Evolutionary conservation across 805 yeast species (phyloP), one percentile per base, ranked within the genome.

Genomic region (Wickerhamomyces mucosus): DNA sequence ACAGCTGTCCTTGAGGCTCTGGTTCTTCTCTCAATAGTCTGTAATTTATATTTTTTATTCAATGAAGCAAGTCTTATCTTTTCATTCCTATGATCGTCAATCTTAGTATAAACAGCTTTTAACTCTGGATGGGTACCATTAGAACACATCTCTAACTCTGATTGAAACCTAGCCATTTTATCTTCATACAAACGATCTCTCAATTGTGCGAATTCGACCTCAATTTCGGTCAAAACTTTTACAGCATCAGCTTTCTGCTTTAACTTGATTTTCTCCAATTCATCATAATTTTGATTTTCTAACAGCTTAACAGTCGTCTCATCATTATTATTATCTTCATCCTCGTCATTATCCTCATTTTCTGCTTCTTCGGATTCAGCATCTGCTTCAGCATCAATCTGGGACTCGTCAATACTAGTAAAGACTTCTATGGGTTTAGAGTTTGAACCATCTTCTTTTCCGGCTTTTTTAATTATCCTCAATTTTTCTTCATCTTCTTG

Each of bases 121-220:
- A 89, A 67, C 45, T 88, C 96, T 0, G 97, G 97, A 55, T 92
- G 98, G 15, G 85, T 72, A 10, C 96, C 96, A 40, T 78, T 79
- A 21, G 78, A 60, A 58, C 97, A 88, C 68, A 89, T 72, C 46
- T 79, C 79, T 38, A 89, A 61, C 53, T 92, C 98, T 27, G 80
- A 78, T 43, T 84, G 83, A 41, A 82, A 66, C 39, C 82, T 71
- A 22, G 69, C 63, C 48, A 88, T 60, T 52, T 84, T 88, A 51
- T 86, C 95, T 38, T 80, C 86, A 55, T 81, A 89, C 30, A 92
- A 61, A 46, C 71, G 69, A 53, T 92, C 96, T 40, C 96, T 72
- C 34, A 89, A 63, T 39, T 71, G 66, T 6, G 97, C 96, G 64
- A 88, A 92, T 33, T 79, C 80, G 26, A 78, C 63, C 52, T 92